These are phyloP conservation scores for Fermentozyma sake DNA, from an alignment of 1,139 yeast species.

Conservation along the genomic window DNA sequence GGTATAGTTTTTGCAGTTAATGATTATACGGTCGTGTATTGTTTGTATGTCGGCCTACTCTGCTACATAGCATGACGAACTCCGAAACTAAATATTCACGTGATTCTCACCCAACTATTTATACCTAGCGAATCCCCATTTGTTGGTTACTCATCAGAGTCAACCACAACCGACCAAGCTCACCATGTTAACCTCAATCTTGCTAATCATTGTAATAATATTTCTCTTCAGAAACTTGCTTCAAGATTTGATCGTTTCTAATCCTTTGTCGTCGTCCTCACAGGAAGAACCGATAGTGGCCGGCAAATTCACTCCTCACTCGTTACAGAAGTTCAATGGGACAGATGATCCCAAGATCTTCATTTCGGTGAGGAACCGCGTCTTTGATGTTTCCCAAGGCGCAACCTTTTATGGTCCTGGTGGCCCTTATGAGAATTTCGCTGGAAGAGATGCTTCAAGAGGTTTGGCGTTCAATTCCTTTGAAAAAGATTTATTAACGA, in stretches of 20 bases:
- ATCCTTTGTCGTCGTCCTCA: conserved; percentile 15
- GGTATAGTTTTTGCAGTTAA: too few species aligned
- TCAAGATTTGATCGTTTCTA: conserved; percentile 15
- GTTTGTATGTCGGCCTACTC: too few species aligned
- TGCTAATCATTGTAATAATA: conserved; percentile 15
- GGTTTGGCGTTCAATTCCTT: conserved; percentile 91
- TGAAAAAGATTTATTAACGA: conserved; percentile 56
- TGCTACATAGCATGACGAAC: too few species aligned
- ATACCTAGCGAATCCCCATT: too few species aligned
- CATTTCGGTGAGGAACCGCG: conserved; percentile 79
- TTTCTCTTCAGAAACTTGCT: conserved; percentile 15
- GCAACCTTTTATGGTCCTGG: conserved; percentile 92
- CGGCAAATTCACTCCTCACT: conserved; percentile 75
- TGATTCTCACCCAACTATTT: too few species aligned
- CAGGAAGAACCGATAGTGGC: conserved; percentile 60
- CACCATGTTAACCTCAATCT: conserved; percentile 14
- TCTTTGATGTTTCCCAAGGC: conserved; percentile 80
- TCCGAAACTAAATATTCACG: too few species aligned
- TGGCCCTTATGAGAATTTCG: conserved; percentile 93
- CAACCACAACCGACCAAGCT: too few species aligned
- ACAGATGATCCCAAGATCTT: conserved; percentile 71
- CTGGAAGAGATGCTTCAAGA: conserved; percentile 94
- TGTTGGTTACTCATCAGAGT: too few species aligned
- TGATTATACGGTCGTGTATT: too few species aligned
- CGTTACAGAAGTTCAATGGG: conserved; percentile 76